Evolutionary conservation across 495 filamentous ascomycete species (phyloP).

Genomic region (Thermochaetoides thermophila): DNA sequence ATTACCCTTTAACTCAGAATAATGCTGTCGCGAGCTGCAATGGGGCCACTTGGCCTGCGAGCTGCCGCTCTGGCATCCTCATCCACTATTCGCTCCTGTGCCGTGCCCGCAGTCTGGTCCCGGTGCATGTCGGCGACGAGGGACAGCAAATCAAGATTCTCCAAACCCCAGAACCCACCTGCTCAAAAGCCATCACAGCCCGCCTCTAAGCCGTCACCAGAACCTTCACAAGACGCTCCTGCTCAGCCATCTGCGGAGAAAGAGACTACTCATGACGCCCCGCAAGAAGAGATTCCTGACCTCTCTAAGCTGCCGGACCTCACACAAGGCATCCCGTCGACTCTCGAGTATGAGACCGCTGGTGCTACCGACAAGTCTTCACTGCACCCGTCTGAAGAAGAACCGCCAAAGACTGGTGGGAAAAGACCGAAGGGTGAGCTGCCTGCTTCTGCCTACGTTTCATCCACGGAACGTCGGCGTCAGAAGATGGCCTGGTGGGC

Average conservation of each 20-base stretch:
- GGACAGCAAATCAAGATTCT: constrained; percentile 12
- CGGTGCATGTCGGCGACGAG: constrained; percentile 29
- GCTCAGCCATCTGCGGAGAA: constrained; percentile 3
- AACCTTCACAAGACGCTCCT: constrained; percentile 6
- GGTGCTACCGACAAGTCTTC: constrained; percentile 30
- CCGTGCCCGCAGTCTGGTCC: constrained; percentile 18
- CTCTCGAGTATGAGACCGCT: constrained; percentile 55
- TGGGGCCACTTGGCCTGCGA: constrained; percentile 19
- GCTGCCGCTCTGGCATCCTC: constrained; percentile 15
- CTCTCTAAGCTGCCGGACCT: constrained; percentile 64
- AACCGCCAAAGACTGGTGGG: constrained; percentile 30
- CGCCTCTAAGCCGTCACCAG: constrained; percentile 2
- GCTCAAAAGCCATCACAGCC: constrained; percentile 11
- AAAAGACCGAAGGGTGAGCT: constrained; percentile 40
- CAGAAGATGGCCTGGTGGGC: constrained; percentile 50
- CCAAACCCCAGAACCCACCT: constrained; percentile 5
- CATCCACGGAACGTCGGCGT: constrained; percentile 70
- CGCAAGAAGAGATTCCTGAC: constrained; percentile 24
- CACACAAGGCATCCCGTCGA: constrained; percentile 82
- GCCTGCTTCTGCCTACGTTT: constrained; percentile 75
- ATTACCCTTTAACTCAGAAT: constrained; percentile 2
- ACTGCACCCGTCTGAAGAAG: constrained; percentile 46
- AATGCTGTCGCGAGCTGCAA: constrained; percentile 29
- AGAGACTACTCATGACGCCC: constrained; percentile 6
- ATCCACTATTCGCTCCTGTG: constrained; percentile 10